These are phyloP conservation scores for Phyllosticta ampelicida DNA, from an alignment of 2,329 filamentous ascomycete genomes.

Conservation along the genomic window DNA sequence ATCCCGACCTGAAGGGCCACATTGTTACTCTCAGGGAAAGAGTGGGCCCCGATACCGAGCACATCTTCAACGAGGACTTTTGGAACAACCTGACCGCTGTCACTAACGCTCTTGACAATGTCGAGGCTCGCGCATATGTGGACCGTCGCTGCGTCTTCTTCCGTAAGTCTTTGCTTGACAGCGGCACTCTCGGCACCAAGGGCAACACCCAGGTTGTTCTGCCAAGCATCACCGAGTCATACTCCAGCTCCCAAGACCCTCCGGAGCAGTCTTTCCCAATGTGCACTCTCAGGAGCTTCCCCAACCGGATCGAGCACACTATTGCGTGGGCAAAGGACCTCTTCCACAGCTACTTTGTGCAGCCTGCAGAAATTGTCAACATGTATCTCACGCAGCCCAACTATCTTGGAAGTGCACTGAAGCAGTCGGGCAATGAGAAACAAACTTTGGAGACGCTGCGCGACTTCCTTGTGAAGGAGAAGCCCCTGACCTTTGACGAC, in stretches of 20 bases:
- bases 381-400: slow-evolving; percentile 85
- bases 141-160: slow-evolving; percentile 97
- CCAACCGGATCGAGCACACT: slow-evolving; percentile 96
- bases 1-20: slow-evolving; percentile 79
- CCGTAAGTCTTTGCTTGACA: slow-evolving; percentile 91
- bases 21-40: slow-evolving; percentile 80
- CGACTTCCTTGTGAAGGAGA: slow-evolving; percentile 83
- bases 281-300: slow-evolving; percentile 95
- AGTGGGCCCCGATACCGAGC: slow-evolving; percentile 83
- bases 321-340: slow-evolving; percentile 97
- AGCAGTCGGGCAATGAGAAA: slow-evolving; percentile 92
- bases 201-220: slow-evolving; percentile 96
- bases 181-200: slow-evolving; percentile 96
- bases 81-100: slow-evolving; percentile 82
- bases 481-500: slow-evolving; percentile 86
- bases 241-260: slow-evolving; percentile 92
- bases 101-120: slow-evolving; percentile 94
- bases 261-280: slow-evolving; percentile 98
- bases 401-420: slow-evolving; percentile 76
- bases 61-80: slow-evolving; percentile 88
- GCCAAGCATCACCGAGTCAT: slow-evolving; percentile 85
- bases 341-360: slow-evolving; percentile 89
- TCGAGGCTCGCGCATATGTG: slow-evolving; percentile 92
- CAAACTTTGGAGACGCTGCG: slow-evolving; percentile 82
- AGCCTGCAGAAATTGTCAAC: slow-evolving; percentile 87